These are phyloP conservation scores for Leishmania gerbilli DNA, from an alignment of 208 protist genomes.

Conservation along the genomic window DNA sequence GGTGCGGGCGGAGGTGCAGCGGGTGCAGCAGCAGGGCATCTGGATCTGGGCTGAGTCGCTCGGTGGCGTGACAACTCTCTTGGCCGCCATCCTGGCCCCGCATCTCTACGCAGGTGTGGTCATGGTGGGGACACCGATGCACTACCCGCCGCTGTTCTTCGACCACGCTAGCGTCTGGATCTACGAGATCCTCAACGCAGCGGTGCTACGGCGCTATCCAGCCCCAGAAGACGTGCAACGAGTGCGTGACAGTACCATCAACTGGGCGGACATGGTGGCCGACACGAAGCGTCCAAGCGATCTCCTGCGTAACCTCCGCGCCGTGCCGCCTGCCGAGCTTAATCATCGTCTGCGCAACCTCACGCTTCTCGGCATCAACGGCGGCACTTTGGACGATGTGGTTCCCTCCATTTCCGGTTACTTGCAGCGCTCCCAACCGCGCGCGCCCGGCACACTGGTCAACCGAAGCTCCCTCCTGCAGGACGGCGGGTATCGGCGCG, in stretches of 20 bases:
- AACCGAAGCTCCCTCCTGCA: constrained; percentile 19
- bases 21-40: constrained; percentile 44
- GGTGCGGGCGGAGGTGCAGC: constrained; percentile 50
- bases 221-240: neutral
- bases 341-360: constrained; percentile 41
- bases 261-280: constrained; percentile 34
- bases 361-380: constrained; percentile 61
- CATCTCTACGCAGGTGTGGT: constrained; percentile 69
- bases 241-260: neutral
- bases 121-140: constrained; percentile 61
- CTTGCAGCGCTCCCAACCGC: constrained; percentile 52
- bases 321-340: constrained; percentile 32
- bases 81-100: constrained; percentile 60
- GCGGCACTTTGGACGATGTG: constrained; percentile 75
- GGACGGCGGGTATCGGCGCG: constrained; percentile 39
- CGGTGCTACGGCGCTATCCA: constrained; percentile 30
- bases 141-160: constrained; percentile 75
- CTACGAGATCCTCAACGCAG: constrained; percentile 50
- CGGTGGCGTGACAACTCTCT: constrained; percentile 55
- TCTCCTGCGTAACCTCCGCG: constrained; percentile 37
- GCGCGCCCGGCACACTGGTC: constrained; percentile 15
- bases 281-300: constrained; percentile 20
- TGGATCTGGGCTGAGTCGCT: constrained; percentile 83
- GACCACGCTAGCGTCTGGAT: constrained; percentile 56
- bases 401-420: constrained; percentile 57